A percentile compares a stretch with the other conserved stretches of the same genome.
phyloP scores from a whole-genome alignment of 2,329 filamentous ascomycete species.

The Alternaria sp. region DNA sequence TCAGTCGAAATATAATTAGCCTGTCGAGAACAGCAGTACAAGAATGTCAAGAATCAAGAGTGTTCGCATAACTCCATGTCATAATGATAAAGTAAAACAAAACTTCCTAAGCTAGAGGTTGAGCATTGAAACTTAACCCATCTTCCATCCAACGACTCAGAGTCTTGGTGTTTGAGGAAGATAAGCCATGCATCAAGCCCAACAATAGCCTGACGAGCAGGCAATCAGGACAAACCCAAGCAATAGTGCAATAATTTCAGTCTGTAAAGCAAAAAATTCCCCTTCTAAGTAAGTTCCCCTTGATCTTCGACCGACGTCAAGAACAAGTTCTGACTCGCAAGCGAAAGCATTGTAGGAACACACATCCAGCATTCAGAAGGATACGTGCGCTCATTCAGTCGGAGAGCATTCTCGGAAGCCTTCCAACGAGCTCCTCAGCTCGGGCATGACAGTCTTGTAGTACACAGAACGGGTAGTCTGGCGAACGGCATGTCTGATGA shows the following conservation, averaged over 20 bases:
- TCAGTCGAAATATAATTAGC: not conserved
- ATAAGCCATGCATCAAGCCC: not conserved
- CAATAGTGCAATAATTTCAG: not conserved
- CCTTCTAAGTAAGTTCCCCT: not conserved
- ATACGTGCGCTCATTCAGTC: not conserved
- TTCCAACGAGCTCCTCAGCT: not conserved
- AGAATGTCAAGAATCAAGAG: not conserved
- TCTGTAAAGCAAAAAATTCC: conserved; percentile 4
- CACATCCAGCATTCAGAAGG: not conserved
- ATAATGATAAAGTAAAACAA: not conserved
- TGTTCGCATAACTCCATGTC: conserved; percentile 1
- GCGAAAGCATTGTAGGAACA: not conserved
- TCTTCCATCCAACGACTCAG: not conserved
- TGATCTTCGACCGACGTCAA: not conserved
- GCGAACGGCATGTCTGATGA: conserved; percentile 6
- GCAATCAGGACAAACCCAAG: not conserved
- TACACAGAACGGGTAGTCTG: not conserved
- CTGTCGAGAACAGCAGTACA: not conserved
- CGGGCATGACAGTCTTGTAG: not conserved
- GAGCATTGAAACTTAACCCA: not conserved
- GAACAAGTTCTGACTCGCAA: not conserved
- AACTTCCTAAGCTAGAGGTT: not conserved
- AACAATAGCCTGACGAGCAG: not conserved
- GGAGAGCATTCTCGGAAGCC: not conserved
- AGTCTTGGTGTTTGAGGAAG: not conserved